Base-by-base conservation (phyloP, 208 protist species). In the Dictyostelium gargantuum region DNA sequence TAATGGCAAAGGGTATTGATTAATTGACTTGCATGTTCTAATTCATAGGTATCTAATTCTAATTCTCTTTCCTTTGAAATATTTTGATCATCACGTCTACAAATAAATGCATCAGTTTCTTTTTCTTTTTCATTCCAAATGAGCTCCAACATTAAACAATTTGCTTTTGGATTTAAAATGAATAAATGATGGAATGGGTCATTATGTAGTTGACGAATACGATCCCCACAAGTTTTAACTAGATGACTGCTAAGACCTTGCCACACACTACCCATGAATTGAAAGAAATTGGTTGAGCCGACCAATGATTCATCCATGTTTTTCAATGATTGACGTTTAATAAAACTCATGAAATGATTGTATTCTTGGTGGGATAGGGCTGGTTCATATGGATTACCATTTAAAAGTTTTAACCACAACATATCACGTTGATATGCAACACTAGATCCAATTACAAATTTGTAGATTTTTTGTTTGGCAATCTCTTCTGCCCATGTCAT, bases 1-100 rank as follows among this genome's bases (percentile, higher is more conserved):
- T 89, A 89, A 66, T 89, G 82, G 79, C 70, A 89, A 23, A 89
- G 10, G 13, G 82, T 89, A 79, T 75, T 89, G 3, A 89, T 72
- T 68, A 89, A 58, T 89, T 89, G 82, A 70, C 23, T 42, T 6
- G 82, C 82, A 48, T 89, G 82, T 52, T 89, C 82, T 8, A 79
- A 17, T 68, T 79, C 82, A 52, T 50, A 56, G 3, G 9, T 19
- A 50, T 89, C 82, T 26, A 52, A 73, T 76, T 86, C 52, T 23
- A 61, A 21, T 75, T 48, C 35, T 42, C 40, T 44, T 70, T 46
- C 70, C 54, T 50, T 89, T 89, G 66, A 76, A 54, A 76, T 48
- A 35, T 75, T 76, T 42, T 73, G 63, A 79, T 74, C 70, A 68
- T 89, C 82, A 15, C 74, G 58, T 29, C 82, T 42, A 54, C 82